A percentile compares a stretch with the other conserved stretches of the same genome.
These are phyloP conservation scores for Fusarium verrucosum DNA, from an alignment of 2,329 filamentous ascomycete genomes.

Conservation along the genomic window DNA sequence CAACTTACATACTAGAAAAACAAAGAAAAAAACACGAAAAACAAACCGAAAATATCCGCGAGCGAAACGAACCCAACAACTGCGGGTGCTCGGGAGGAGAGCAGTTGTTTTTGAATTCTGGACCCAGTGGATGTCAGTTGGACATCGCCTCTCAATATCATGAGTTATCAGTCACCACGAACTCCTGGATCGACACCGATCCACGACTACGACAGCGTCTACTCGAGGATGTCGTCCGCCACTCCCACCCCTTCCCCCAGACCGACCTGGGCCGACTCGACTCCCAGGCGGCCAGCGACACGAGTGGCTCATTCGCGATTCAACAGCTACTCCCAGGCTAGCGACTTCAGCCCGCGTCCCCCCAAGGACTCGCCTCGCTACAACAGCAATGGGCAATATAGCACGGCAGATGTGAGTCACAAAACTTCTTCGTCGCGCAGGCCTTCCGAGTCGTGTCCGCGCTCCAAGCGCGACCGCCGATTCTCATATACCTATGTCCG, in stretches of 20 bases:
- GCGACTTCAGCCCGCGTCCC: conserved; percentile 55
- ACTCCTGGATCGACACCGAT: conserved; percentile 59
- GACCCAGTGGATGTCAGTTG: conserved; percentile 45
- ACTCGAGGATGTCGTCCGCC: conserved; percentile 62
- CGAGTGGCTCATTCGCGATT: conserved; percentile 55
- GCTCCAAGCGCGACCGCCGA: conserved; percentile 62
- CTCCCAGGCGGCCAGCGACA: conserved; percentile 64
- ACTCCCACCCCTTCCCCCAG: conserved; percentile 67
- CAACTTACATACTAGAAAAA: conserved; percentile 32
- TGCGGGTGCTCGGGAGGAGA: conserved; percentile 45
- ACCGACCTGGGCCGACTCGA: conserved; percentile 60
- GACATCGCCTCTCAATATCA: conserved; percentile 50
- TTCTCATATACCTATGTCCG: conserved; percentile 67
- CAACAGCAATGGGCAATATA: conserved; percentile 70
- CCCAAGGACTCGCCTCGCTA: conserved; percentile 67
- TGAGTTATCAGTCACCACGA: conserved; percentile 54
- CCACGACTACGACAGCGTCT: conserved; percentile 59
- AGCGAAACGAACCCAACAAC: conserved; percentile 27
- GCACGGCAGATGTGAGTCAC: conserved; percentile 72
- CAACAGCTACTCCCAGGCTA: conserved; percentile 52
- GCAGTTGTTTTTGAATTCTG: conserved; percentile 37
- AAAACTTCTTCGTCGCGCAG: conserved; percentile 60
- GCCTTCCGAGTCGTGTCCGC: conserved; percentile 48
- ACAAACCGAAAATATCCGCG: conserved; percentile 9
- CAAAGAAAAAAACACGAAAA: conserved; percentile 51